phyloP scores from a whole-genome alignment of 2,329 filamentous ascomycete species.

The Rhexocercosporidium sp. region DNA sequence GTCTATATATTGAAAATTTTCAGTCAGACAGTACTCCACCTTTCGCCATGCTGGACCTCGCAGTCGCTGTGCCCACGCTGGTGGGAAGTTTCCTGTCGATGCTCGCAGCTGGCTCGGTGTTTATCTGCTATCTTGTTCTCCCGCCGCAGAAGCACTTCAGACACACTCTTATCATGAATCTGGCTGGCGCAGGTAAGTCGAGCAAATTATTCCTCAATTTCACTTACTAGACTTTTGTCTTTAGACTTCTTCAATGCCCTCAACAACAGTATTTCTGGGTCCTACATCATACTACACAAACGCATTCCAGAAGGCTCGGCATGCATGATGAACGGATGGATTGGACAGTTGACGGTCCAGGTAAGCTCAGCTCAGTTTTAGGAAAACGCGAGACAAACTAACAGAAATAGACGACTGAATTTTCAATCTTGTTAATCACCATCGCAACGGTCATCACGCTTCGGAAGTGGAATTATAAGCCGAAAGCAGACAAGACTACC shows the following conservation, averaged over 20 bases:
- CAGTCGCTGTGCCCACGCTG: slow-evolving; percentile 29
- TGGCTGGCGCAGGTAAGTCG: slow-evolving; percentile 29
- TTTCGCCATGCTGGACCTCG: slow-evolving; percentile 27
- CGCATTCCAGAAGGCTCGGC: slow-evolving; percentile 37
- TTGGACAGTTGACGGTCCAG: slow-evolving; percentile 53
- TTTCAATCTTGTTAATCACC: slow-evolving; percentile 52
- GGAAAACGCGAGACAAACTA: background rate
- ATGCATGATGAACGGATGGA: slow-evolving; percentile 50
- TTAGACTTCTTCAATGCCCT: slow-evolving; percentile 23
- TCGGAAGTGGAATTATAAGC: slow-evolving; percentile 43
- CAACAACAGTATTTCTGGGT: slow-evolving; percentile 28
- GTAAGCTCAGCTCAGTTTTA: background rate
- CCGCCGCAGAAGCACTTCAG: slow-evolving; percentile 32
- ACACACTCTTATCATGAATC: slow-evolving; percentile 33
- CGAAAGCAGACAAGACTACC: slow-evolving; percentile 28
- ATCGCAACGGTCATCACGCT: slow-evolving; percentile 50
- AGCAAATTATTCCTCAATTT: too few relatives aligned
- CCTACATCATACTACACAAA: slow-evolving; percentile 20
- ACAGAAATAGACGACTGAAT: slow-evolving; percentile 42
- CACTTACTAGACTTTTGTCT: background rate
- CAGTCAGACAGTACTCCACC: too few relatives aligned
- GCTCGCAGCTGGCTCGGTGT: slow-evolving; percentile 28
- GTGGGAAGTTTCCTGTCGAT: slow-evolving; percentile 30
- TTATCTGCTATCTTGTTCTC: slow-evolving; percentile 29
- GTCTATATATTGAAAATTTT: background rate